These are phyloP conservation scores for Trichoderma atroviride DNA, from an alignment of 2,329 filamentous ascomycete genomes.

Conservation along the genomic window DNA sequence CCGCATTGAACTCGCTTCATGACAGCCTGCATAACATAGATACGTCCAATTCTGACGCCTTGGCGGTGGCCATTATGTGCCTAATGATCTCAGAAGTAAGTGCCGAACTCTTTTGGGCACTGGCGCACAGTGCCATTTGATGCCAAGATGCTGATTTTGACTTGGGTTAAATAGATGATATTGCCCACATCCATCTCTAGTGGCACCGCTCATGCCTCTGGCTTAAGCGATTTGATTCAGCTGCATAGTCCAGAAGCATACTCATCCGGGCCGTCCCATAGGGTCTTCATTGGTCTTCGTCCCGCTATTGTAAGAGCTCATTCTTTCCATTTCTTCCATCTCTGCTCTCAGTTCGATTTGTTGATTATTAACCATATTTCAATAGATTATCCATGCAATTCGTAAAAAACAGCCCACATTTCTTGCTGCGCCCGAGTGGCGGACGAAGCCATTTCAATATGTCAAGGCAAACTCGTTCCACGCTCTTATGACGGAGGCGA, in stretches of 20 bases:
- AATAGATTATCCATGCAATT: constrained; percentile 39
- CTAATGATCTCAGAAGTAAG: constrained; percentile 37
- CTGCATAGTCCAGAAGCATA: constrained; percentile 37
- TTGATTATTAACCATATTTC: neutral
- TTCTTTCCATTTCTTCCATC: neutral
- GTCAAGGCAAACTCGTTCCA: constrained; percentile 38
- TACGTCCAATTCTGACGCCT: constrained; percentile 29
- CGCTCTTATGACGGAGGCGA: constrained; percentile 37
- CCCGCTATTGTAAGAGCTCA: constrained; percentile 40
- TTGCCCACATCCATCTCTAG: constrained; percentile 34
- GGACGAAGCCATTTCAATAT: constrained; percentile 36
- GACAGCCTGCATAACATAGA: constrained; percentile 22
- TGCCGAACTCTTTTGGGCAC: neutral
- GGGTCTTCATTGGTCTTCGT: constrained; percentile 45
- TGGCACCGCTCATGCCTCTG: constrained; percentile 40
- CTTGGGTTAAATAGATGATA: constrained; percentile 31
- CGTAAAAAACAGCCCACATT: constrained; percentile 37
- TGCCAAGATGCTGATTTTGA: neutral
- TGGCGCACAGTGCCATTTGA: neutral
- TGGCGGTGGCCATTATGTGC: constrained; percentile 43
- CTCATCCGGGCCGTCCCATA: constrained; percentile 39
- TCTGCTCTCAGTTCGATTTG: neutral
- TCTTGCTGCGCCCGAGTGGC: constrained; percentile 38
- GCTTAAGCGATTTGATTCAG: constrained; percentile 40
- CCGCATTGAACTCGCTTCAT: constrained; percentile 37